phyloP scores from a whole-genome alignment of 257 asterid species.

The Scutellaria galericulata region DNA sequence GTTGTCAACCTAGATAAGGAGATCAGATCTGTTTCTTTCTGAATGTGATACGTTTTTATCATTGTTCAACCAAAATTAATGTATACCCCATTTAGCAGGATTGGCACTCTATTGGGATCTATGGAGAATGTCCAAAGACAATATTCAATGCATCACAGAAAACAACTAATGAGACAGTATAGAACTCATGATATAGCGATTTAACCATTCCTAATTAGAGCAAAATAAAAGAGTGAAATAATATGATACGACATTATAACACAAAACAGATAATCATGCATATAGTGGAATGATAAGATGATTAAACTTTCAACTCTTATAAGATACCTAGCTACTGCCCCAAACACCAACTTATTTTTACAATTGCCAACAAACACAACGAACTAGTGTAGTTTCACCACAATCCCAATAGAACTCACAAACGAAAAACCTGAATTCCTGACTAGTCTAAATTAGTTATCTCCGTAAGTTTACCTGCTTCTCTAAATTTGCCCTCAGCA shows the following conservation, averaged over 20 bases:
- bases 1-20: slow-evolving; percentile 5
- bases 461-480: slow-evolving; percentile 71
- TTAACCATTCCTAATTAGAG: slow-evolving; percentile 10
- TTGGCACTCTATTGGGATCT: not conserved
- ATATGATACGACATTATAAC: not conserved
- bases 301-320: not conserved
- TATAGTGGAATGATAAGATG: not conserved
- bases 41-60: not conserved
- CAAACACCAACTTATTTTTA: not conserved
- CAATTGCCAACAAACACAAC: not conserved
- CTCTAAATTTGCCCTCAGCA: slow-evolving; percentile 76
- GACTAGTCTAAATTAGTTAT: slow-evolving; percentile 2
- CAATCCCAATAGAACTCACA: not conserved
- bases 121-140: not conserved
- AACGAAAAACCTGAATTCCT: not conserved
- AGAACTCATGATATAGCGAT: not conserved
- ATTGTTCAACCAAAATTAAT: slow-evolving; percentile 4
- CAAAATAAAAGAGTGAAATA: slow-evolving; percentile 13
- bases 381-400: not conserved
- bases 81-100: not conserved
- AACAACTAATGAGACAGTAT: not conserved
- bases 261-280: slow-evolving; percentile 5
- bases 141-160: slow-evolving; percentile 1
- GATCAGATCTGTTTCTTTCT: slow-evolving; percentile 13
- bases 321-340: not conserved